phyloP scores from a whole-genome alignment of 2,329 filamentous ascomycete species.

The Metarhizium album region DNA sequence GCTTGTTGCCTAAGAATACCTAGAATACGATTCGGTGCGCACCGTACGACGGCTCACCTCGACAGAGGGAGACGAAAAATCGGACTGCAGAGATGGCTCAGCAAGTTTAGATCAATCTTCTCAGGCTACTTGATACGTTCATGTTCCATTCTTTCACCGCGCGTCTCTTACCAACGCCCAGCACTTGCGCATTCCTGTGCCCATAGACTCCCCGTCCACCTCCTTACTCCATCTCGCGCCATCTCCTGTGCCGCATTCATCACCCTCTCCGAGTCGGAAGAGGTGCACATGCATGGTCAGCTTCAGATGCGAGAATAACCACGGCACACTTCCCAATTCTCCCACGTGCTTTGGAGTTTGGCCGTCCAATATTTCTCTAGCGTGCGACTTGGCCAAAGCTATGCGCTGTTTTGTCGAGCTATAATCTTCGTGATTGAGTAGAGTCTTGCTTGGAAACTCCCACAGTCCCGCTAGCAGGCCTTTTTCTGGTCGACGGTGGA shows the following conservation, averaged over 20 bases:
- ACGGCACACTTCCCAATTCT: conserved; percentile 42
- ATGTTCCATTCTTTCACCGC: conserved; percentile 34
- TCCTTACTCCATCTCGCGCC: conserved; percentile 21
- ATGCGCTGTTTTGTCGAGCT: conserved; percentile 20
- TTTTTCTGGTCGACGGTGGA: conserved; percentile 40
- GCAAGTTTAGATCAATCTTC: no score
- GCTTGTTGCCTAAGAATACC: background rate
- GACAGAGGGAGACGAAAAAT: background rate
- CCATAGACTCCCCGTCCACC: conserved; percentile 42
- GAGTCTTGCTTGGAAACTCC: conserved; percentile 40
- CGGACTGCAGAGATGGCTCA: no score
- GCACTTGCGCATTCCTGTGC: conserved; percentile 48
- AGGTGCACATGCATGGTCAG: conserved; percentile 47
- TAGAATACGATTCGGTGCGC: background rate
- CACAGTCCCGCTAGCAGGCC: conserved; percentile 44
- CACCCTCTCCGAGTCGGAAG: conserved; percentile 26
- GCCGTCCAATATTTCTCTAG: conserved; percentile 15
- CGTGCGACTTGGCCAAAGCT: conserved; percentile 25
- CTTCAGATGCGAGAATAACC: conserved; percentile 47
- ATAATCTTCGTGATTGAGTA: conserved; percentile 15
- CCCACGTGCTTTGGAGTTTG: conserved; percentile 17
- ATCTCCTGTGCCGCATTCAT: conserved; percentile 4
- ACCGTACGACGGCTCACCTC: background rate
- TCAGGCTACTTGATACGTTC: background rate
- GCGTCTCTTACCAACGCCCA: conserved; percentile 33